Conservation (phyloP, 179 eudicot species). For the Beta corolliflora region DNA sequence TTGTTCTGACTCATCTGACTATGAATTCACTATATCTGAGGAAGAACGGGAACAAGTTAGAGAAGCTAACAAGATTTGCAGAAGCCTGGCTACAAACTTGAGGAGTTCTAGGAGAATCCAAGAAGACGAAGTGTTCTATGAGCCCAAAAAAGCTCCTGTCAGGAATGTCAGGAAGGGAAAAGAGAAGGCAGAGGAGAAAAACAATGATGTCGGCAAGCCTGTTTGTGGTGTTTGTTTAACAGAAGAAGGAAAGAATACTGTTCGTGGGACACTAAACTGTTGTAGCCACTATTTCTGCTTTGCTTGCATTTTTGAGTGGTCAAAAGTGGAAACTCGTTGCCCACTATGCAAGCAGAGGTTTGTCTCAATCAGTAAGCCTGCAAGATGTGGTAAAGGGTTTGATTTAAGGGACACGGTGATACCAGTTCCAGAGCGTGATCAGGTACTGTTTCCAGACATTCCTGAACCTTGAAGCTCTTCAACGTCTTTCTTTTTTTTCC, state of each 20-base stretch:
- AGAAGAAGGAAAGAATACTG: constrained; percentile 75
- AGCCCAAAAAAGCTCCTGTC: constrained; percentile 44
- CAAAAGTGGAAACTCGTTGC: constrained; percentile 97
- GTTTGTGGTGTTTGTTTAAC: constrained; percentile 93
- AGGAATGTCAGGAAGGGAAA: constrained; percentile 83
- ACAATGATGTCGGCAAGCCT: constrained; percentile 58
- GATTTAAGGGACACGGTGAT: constrained; percentile 62
- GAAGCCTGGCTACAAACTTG: constrained; percentile 40
- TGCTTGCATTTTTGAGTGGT: constrained; percentile 95
- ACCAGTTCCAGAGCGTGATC: constrained; percentile 92
- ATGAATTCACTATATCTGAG: constrained; percentile 81
- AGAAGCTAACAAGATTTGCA: constrained; percentile 65
- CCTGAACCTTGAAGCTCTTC: neutral
- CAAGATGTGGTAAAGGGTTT: constrained; percentile 50
- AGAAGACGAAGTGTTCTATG: constrained; percentile 40
- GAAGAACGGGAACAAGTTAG: constrained; percentile 89
- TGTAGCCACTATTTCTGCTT: constrained; percentile 94
- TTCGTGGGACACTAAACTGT: constrained; percentile 78
- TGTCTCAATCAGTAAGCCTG: constrained; percentile 63
- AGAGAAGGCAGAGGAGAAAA: constrained; percentile 61
- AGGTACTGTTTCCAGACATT: constrained; percentile 49
- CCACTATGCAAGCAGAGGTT: constrained; percentile 96
- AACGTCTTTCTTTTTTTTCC: neutral
- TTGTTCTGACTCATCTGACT: constrained; percentile 64
- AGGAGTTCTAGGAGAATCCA: constrained; percentile 48